Base-by-base conservation (phyloP, 73 alveolate genomes). In the Breviolum minutum region DNA sequence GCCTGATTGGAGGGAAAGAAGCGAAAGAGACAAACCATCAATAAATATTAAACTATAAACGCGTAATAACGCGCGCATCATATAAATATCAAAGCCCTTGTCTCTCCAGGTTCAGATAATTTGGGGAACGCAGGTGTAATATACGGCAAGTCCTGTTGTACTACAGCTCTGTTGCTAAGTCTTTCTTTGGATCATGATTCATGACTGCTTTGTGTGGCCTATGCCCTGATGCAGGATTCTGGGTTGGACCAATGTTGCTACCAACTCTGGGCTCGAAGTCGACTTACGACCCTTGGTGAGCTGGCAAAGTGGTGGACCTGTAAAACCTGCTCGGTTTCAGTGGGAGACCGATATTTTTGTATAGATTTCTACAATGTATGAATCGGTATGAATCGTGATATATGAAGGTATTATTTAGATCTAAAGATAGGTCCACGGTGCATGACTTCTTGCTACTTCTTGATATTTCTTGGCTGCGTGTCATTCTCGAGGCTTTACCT, bases 241-340 rank as follows among this genome's bases (percentile, higher is more conserved):
- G 97, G 97, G 97, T 88, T 40, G 97, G 97, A 9, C 97, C 97
- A 54, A 90, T 90, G 97, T 40, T 69, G 32, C 68, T 90, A 66
- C 97, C 97, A 27, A 40, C 68, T 64, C 54, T 48, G 66, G 74
- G 64, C 24, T 13, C 26, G 9, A 64, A 48, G 62, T 27, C 7
- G 62, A 22, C 87, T 62, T 90, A 90, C 84, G 97, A 30, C 12
- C 29, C 97, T 32, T 16, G 73, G 83, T 71, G n/a, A 22, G 48
- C 12, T 77, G 54, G 74, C 74, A 16, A 13, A 66, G 74, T 16
- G 74, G 74, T 66, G 74, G 74, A 20, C 74, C 40, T 13, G 81
- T n/a, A 2, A 22, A 13, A 71, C 30, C 19, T 22, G 13, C 26
- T 17, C 2, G 26, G 19, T 17, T 13, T 17, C 26, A 17, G 13